These are phyloP conservation scores for Arthrobotrys musiformis DNA, from an alignment of 2,329 filamentous ascomycete genomes.

Conservation along the genomic window DNA sequence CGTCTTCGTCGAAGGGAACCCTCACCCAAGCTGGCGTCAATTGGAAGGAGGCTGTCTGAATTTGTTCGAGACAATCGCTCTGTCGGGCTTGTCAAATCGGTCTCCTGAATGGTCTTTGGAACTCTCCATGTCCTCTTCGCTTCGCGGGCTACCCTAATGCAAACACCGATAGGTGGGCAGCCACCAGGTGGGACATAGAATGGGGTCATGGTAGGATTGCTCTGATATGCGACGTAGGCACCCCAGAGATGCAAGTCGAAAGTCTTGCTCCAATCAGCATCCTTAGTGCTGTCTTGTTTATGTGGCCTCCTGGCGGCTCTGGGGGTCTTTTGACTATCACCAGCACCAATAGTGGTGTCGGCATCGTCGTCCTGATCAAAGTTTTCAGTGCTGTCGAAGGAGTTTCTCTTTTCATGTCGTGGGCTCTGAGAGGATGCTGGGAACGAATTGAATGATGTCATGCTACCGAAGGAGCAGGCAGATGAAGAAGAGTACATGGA, in stretches of 20 bases:
- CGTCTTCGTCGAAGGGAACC: conserved; percentile 57
- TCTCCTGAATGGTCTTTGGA: conserved; percentile 64
- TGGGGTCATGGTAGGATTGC: conserved; percentile 75
- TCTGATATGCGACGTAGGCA: conserved; percentile 73
- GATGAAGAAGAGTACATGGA: conserved; percentile 60
- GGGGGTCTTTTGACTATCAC: conserved; percentile 32
- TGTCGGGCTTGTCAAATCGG: conserved; percentile 56
- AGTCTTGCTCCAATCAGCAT: conserved; percentile 69
- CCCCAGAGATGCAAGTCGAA: conserved; percentile 76
- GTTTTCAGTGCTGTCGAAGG: conserved; percentile 36
- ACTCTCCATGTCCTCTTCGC: conserved; percentile 75
- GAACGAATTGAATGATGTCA: conserved; percentile 58
- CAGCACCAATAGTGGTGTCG: conserved; percentile 17
- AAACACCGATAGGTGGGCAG: conserved; percentile 74
- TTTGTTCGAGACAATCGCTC: conserved; percentile 57
- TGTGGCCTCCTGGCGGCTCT: conserved; percentile 23
- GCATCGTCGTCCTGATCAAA: conserved; percentile 43
- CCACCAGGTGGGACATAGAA: conserved; percentile 73
- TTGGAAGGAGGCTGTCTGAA: conserved; percentile 46
- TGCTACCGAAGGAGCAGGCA: conserved; percentile 60
- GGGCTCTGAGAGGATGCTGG: conserved; percentile 57
- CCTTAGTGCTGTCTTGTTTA: conserved; percentile 56
- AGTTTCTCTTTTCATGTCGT: conserved; percentile 55
- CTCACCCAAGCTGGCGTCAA: conserved; percentile 53
- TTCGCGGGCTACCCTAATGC: conserved; percentile 73